Percentiles rank a stretch among this genome's conserved stretches.
Conservation (phyloP, 116 monocot genomes). For the Trichopus zeylanicus region DNA sequence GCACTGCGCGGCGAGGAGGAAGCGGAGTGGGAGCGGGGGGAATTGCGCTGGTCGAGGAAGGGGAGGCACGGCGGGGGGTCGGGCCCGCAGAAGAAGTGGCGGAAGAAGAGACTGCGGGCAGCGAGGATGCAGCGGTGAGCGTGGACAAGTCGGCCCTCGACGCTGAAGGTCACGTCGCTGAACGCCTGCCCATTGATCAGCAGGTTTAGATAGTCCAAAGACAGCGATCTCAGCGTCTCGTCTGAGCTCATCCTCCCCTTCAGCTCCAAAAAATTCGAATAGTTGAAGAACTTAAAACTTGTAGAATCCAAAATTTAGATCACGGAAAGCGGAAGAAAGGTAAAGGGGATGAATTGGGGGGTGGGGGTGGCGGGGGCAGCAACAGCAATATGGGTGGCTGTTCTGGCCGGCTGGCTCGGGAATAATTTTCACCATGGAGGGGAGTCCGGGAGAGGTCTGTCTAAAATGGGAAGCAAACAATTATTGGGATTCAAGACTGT, state of each 20-base stretch:
- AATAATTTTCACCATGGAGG: no score
- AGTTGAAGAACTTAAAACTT: not conserved
- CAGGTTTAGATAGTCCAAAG: constrained; percentile 89
- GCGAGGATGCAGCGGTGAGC: constrained; percentile 96
- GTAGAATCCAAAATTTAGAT: no score
- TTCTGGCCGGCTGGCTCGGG: no score
- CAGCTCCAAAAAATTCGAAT: not conserved
- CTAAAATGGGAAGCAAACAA: no score
- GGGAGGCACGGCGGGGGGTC: constrained; percentile 28
- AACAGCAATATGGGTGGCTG: no score
- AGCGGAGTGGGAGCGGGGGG: not conserved
- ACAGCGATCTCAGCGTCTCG: constrained; percentile 69
- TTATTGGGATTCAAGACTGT: no score
- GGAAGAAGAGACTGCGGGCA: constrained; percentile 83
- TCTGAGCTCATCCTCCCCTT: constrained; percentile 18
- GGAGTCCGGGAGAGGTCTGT: no score
- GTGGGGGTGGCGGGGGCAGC: no score
- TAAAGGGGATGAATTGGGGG: no score
- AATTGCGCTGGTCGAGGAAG: constrained; percentile 16
- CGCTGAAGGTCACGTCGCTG: constrained; percentile 90
- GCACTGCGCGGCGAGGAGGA: constrained; percentile 11
- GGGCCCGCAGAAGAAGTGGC: constrained; percentile 78
- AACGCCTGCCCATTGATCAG: constrained; percentile 95
- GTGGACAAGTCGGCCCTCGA: constrained; percentile 80
- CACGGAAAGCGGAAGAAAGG: no score